phyloP scores from a whole-genome alignment of 805 yeast genomes.

The Nakazawaea ambrosiae region DNA sequence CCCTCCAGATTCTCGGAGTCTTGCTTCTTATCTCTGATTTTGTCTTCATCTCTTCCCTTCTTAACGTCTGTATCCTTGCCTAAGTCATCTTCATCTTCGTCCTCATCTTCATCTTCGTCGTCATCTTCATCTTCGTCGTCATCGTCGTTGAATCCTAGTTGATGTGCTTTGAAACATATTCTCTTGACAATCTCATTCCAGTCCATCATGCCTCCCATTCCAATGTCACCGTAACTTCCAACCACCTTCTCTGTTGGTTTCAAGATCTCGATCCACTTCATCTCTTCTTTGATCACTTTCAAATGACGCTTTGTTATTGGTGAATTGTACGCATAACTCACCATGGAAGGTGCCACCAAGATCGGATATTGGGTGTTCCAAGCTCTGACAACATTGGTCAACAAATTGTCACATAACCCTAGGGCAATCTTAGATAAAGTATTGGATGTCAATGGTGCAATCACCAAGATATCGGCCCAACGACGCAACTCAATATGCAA shows the following conservation, averaged over 20 bases:
- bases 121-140: slow-evolving; percentile 49
- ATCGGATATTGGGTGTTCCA: slow-evolving; percentile 57
- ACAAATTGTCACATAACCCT: slow-evolving; percentile 51
- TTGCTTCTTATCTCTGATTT: slow-evolving; percentile 18
- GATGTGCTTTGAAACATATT: slow-evolving; percentile 33
- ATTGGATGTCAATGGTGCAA: slow-evolving; percentile 53
- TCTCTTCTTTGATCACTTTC: slow-evolving; percentile 46
- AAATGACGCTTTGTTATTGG: slow-evolving; percentile 48
- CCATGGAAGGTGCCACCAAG: slow-evolving; percentile 55
- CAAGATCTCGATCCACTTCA: slow-evolving; percentile 56
- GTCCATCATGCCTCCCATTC: slow-evolving; percentile 67
- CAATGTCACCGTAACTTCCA: slow-evolving; percentile 52
- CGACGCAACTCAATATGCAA: slow-evolving; percentile 52
- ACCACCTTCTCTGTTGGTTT: slow-evolving; percentile 56
- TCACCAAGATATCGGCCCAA: slow-evolving; percentile 53
- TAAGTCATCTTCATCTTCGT: slow-evolving; percentile 26
- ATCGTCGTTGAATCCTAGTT: slow-evolving; percentile 41
- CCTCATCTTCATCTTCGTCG: slow-evolving; percentile 28
- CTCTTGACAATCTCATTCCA: slow-evolving; percentile 55
- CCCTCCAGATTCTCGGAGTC: slow-evolving; percentile 23
- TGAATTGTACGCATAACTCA: slow-evolving; percentile 51
- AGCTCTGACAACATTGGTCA: slow-evolving; percentile 52
- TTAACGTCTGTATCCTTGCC: slow-evolving; percentile 19
- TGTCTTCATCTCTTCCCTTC: slow-evolving; percentile 21
- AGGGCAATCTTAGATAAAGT: slow-evolving; percentile 48